Percentiles rank a stretch among this genome's conserved stretches.
Conservation (phyloP, 1,284 basidiomycete species). For the Xerocomus nothofagi region DNA sequence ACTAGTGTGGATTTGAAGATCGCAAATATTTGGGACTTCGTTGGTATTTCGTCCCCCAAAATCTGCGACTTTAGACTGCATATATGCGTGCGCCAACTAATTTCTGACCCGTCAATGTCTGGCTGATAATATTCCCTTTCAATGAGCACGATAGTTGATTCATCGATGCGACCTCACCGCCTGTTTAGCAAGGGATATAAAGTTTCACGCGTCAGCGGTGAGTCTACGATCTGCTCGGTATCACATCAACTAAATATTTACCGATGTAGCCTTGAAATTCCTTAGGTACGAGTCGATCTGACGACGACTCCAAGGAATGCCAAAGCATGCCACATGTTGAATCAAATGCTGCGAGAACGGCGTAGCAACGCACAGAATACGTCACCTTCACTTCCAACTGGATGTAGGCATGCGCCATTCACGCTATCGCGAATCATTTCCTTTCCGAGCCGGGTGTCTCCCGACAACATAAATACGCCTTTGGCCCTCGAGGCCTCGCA, state of each 20-base stretch:
- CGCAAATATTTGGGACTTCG: neutral
- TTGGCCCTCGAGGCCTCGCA: neutral
- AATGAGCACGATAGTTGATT: neutral
- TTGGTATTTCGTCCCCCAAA: neutral
- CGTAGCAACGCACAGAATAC: slow-evolving; percentile 3
- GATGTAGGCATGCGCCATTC: neutral
- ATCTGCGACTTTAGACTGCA: neutral
- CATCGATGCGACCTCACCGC: neutral
- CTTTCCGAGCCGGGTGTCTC: slow-evolving; percentile 13
- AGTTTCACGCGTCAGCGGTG: neutral
- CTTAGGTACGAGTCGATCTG: neutral
- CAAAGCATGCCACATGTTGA: slow-evolving; percentile 7
- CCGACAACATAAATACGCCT: slow-evolving; percentile 27
- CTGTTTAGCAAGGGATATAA: neutral
- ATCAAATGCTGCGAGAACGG: neutral
- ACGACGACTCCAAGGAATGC: slow-evolving; percentile 8
- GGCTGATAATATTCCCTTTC: neutral
- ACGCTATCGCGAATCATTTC: slow-evolving; percentile 7
- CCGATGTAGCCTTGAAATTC: neutral
- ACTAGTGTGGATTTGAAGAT: neutral
- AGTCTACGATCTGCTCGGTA: no score
- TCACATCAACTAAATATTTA: no score
- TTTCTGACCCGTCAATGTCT: neutral
- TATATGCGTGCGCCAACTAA: slow-evolving; percentile 9
- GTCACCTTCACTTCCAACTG: slow-evolving; percentile 7